Conservation (phyloP, 1,139 yeast species). For the Yamadazyma buinensis region DNA sequence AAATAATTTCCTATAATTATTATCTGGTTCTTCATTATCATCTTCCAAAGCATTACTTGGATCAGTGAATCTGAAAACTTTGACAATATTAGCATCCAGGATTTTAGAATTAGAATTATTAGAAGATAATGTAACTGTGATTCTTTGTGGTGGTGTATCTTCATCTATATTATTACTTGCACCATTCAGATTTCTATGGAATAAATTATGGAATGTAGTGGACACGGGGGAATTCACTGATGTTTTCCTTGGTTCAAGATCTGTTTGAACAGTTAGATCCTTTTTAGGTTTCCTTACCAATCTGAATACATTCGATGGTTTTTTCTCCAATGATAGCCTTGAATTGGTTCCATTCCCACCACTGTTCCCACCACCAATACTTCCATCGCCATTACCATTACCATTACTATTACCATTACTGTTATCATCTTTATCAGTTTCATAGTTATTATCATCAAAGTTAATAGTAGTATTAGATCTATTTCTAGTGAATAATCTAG, state of each 20-base stretch:
- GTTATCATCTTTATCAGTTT: conserved; percentile 7
- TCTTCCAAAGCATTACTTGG: conserved; percentile 32
- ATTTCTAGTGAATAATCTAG: conserved; percentile 34
- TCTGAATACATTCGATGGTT: conserved; percentile 12
- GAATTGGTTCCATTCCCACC: neutral
- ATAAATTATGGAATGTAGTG: conserved; percentile 33
- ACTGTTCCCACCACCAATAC: too few species aligned
- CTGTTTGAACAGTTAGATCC: conserved; percentile 16
- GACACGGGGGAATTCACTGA: conserved; percentile 32
- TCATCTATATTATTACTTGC: conserved; percentile 2
- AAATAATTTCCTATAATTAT: conserved; percentile 32
- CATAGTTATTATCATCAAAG: conserved; percentile 8
- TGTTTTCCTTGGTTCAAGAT: conserved; percentile 20
- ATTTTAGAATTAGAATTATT: conserved; percentile 40
- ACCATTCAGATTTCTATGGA: conserved; percentile 27
- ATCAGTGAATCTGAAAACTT: conserved; percentile 37
- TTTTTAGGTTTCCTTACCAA: conserved; percentile 12
- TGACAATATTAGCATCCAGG: conserved; percentile 33
- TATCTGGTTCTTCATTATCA: conserved; percentile 24
- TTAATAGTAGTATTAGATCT: conserved; percentile 20
- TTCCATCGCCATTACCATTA: too few species aligned
- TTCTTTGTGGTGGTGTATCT: conserved; percentile 16
- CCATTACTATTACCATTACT: neutral
- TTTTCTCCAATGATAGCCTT: conserved; percentile 7
- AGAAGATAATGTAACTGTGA: conserved; percentile 34